phyloP scores from a whole-genome alignment of 78 protist species.

The Acrasis kona region DNA sequence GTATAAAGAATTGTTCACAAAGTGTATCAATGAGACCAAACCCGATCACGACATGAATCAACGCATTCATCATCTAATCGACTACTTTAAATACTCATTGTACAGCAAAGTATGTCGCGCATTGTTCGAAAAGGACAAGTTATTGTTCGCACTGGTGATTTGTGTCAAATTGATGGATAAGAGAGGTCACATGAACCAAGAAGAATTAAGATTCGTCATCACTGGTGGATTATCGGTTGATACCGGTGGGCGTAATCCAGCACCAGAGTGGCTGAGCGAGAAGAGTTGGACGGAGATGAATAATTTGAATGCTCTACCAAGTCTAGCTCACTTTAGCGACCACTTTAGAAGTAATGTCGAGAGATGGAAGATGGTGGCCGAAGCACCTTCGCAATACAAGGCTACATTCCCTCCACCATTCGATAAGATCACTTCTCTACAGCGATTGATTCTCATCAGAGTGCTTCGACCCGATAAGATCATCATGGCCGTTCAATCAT shows the following conservation, averaged over 20 bases:
- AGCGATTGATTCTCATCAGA: constrained; percentile 45
- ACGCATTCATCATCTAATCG: too few relatives aligned
- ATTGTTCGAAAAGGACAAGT: constrained; percentile 63
- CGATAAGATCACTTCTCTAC: background rate
- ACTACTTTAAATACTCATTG: constrained; percentile 44
- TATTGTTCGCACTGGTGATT: constrained; percentile 53
- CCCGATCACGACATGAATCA: constrained; percentile 32
- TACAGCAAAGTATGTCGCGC: constrained; percentile 72
- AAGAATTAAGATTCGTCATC: constrained; percentile 39
- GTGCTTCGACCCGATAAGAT: constrained; percentile 72
- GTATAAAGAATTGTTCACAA: constrained; percentile 24
- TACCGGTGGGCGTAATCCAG: background rate
- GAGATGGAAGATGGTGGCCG: constrained; percentile 18
- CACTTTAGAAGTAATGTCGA: background rate
- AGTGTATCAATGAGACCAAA: background rate
- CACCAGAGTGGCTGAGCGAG: constrained; percentile 41
- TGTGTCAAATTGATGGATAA: constrained; percentile 22
- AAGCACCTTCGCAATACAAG: background rate
- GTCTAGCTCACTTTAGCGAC: background rate
- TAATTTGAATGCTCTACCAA: background rate
- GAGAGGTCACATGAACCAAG: background rate
- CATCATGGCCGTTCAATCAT: constrained; percentile 39
- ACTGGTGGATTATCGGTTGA: constrained; percentile 34
- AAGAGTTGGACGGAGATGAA: constrained; percentile 30
- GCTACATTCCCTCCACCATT: background rate